Percentiles rank a stretch among this genome's conserved stretches.
Evolutionary conservation across 2,329 filamentous ascomycete genomes (phyloP).

Genomic region (Trichophyton mentagrophytes): DNA sequence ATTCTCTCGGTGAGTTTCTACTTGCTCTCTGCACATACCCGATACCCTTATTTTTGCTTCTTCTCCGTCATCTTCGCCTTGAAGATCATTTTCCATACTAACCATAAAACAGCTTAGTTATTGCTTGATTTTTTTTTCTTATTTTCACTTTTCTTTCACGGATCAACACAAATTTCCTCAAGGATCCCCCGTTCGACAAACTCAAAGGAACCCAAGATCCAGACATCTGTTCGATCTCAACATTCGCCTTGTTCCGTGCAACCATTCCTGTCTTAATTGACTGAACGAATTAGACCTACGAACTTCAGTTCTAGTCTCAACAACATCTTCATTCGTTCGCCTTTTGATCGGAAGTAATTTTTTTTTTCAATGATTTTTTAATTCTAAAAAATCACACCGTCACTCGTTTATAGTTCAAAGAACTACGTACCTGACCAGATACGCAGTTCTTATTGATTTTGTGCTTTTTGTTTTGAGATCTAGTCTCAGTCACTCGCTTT

Average conservation of each 20-base stretch:
- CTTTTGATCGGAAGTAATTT: slow-evolving; percentile 2
- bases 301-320: not conserved
- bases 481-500: slow-evolving; percentile 37
- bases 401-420: slow-evolving; percentile 33
- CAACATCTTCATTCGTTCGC: slow-evolving; percentile 3
- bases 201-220: not conserved
- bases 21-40: not conserved
- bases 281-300: not conserved
- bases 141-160: not conserved
- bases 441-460: slow-evolving; percentile 17
- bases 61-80: not conserved
- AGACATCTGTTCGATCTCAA: not conserved
- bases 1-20: slow-evolving; percentile 21
- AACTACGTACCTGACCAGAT: slow-evolving; percentile 17
- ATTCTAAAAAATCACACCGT: slow-evolving; percentile 22
- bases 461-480: slow-evolving; percentile 26
- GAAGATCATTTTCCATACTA: not conserved
- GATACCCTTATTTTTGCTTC: slow-evolving; percentile 1
- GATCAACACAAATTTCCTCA: slow-evolving; percentile 1
- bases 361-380: slow-evolving; percentile 3
- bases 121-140: not conserved
- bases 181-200: not conserved
- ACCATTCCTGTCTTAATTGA: not conserved
- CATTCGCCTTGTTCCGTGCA: not conserved
- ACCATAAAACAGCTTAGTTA: slow-evolving; percentile 3